Base-by-base conservation (phyloP, 2,329 filamentous ascomycete species). In the Penicillium hesseltinei region DNA sequence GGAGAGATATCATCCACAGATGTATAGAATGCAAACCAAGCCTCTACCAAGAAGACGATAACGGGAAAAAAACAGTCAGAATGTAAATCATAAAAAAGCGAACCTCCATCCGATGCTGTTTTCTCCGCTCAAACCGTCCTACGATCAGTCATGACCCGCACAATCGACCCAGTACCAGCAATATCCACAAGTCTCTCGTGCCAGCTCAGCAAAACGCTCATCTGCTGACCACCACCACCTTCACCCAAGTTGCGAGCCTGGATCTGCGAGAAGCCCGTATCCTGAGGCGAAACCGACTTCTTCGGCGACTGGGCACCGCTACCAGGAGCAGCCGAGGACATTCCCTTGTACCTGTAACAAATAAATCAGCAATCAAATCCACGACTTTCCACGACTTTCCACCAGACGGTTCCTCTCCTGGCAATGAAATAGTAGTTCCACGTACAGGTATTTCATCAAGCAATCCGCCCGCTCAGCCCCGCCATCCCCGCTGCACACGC, bases 131-230 rank as follows among this genome's bases (percentile, higher is more conserved):
- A 96, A 67, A 95, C 93, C 68, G 89, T 94, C 71, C 94, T 88
- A 80, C 93, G 90, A 81, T 99, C 94, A 42, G 91, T 94, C 92
- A 99, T 97, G 65, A 91, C 91, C 68, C 94, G 86, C 62, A 92
- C 90, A 77, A 99, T 94, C 75, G 90, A 97, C 44, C 94, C 94
- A 65, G 92, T 82, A 25, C 94, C 94, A 38, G 92, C 91, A 70
- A 97, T 87, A 70, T 99, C 94, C 5, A 97, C 91, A 61, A 97
- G 84, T 84, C 97, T 99, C 81, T 99, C 94, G 73, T 99, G 94
- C 94, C 94, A 99, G 77, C 92, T 97, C 65, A 99, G 80, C 72
- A 99, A 76, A 51, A 99, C 94, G 72, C 94, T 97, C 94, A 97
- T 97, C 53, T 88, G 89, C 56, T 92, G 88, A 36, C 91, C 90